A percentile compares a stretch with the other conserved stretches of the same genome.
These are phyloP conservation scores for Gamsiella multidivaricata DNA, from an alignment of 192 early-diverging fungal species.

Conservation along the genomic window DNA sequence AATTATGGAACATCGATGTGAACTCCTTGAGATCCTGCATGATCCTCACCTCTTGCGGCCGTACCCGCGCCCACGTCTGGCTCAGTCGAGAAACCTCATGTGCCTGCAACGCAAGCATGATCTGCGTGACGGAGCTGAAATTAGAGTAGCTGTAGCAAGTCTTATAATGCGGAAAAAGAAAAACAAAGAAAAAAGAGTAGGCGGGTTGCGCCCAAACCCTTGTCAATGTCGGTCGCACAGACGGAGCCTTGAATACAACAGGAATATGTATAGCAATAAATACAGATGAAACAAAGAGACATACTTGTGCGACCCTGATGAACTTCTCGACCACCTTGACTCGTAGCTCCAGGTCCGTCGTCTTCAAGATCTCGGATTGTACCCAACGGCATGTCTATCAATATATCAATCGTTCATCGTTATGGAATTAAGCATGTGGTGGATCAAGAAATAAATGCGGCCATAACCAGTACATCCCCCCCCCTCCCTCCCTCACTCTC, in stretches of 20 bases:
- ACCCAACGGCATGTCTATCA: conserved; percentile 67
- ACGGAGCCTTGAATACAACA: too few species aligned
- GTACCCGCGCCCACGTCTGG: conserved; percentile 65
- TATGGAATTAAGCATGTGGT: too few species aligned
- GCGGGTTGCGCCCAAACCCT: too few species aligned
- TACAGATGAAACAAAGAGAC: neutral
- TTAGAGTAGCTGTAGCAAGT: conserved; percentile 69
- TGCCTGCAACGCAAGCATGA: conserved; percentile 67
- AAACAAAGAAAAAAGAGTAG: neutral
- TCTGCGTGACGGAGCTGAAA: conserved; percentile 69
- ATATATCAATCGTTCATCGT: too few species aligned
- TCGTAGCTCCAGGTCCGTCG: conserved; percentile 53
- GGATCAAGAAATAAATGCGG: too few species aligned
- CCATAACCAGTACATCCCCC: too few species aligned
- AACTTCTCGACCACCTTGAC: conserved; percentile 71
- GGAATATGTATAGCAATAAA: too few species aligned
- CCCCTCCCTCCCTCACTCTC: too few species aligned
- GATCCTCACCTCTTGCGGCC: conserved; percentile 49
- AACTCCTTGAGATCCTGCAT: conserved; percentile 64
- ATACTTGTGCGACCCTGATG: conserved; percentile 69
- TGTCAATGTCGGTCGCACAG: too few species aligned
- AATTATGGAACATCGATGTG: conserved; percentile 66
- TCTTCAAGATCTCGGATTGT: conserved; percentile 62
- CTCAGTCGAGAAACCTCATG: conserved; percentile 64
- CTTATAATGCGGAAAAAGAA: conserved; percentile 26